Evolutionary conservation across 2,329 filamentous ascomycete genomes (phyloP), one percentile per base, ranked within the genome.

Genomic region (Neophaeococcomyces mojaviensis): DNA sequence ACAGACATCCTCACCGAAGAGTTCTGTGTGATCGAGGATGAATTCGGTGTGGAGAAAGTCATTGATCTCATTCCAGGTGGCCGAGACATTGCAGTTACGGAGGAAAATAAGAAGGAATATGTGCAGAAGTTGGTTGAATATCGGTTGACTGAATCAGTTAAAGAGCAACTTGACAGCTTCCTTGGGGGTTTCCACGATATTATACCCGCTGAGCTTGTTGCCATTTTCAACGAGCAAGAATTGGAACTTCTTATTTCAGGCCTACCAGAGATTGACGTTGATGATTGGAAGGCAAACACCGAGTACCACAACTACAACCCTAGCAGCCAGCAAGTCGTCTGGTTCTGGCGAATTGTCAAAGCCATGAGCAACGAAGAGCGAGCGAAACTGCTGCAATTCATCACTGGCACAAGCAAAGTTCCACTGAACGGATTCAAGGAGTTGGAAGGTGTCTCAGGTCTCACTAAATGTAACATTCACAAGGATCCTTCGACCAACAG

Each of bases 301-400:
- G 94, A 98, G 63, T 97, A 98, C 59, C 90, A 97, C 68, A 97
- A 97, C 67, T 98, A 98, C 70, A 88, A 81, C 3, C 84, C 87
- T 26, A 90, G 89, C 0, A 96, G 92, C 2, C 86, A 88, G 36
- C 94, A 98, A 64, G 95, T 98, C 49, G 89, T 97, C 65, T 98
- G 92, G 92, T 98, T 98, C 79, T 98, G 92, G 92, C 84, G 94
- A 60, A 92, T 92, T 20, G 81, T 98, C 35, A 83, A 92, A 58
- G 95, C 89, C 3, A 98, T 96, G 61, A 94, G 97, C 72, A 97
- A 97, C 70, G 94, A 98, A 70, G 94, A 98, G 69, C 86, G 88
- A 50, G 92, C 92, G 58, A 98, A 98, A 68, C 73, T 98, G 52
- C 77, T 98, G 36, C 92, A 98, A 62, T 98, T 98, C 64, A 92